Conservation (phyloP, 352 stramenopile genomes). For the Phytopythium vexans region DNA sequence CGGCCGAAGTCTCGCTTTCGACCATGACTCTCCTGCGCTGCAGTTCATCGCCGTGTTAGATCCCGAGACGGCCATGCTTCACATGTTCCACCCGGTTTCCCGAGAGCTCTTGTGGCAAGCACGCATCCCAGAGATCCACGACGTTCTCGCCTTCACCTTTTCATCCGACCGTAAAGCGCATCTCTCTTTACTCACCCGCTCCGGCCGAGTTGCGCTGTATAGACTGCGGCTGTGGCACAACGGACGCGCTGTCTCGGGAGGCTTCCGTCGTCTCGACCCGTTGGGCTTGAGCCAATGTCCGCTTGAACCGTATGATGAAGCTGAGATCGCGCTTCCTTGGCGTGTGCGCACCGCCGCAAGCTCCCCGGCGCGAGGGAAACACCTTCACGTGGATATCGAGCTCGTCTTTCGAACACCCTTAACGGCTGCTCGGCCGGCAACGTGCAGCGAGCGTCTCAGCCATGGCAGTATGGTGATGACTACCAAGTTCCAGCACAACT, state of each 20-base stretch:
- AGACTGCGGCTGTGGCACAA: slow-evolving; percentile 27
- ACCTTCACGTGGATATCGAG: slow-evolving; percentile 31
- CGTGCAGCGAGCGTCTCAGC: background rate
- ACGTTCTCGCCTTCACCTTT: slow-evolving; percentile 18
- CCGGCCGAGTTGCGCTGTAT: slow-evolving; percentile 19
- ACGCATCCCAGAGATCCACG: slow-evolving; percentile 11
- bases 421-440: background rate
- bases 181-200: slow-evolving; percentile 16
- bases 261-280: slow-evolving; percentile 15
- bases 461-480: slow-evolving; percentile 18
- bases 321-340: slow-evolving; percentile 4
- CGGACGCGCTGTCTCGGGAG: slow-evolving; percentile 18
- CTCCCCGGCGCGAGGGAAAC: slow-evolving; percentile 14
- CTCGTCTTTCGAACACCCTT: slow-evolving; percentile 16
- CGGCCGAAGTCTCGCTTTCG: slow-evolving; percentile 1
- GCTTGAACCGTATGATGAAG: background rate
- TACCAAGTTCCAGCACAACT: slow-evolving; percentile 10
- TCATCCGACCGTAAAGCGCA: slow-evolving; percentile 18
- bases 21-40: slow-evolving; percentile 8
- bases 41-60: slow-evolving; percentile 31
- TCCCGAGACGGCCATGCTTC: slow-evolving; percentile 13
- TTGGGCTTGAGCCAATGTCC: slow-evolving; percentile 13
- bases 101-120: slow-evolving; percentile 23
- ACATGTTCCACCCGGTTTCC: slow-evolving; percentile 18
- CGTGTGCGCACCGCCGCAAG: slow-evolving; percentile 1